Base-by-base conservation (phyloP, 176 grass and related monocot genomes). In the Poa annua region DNA sequence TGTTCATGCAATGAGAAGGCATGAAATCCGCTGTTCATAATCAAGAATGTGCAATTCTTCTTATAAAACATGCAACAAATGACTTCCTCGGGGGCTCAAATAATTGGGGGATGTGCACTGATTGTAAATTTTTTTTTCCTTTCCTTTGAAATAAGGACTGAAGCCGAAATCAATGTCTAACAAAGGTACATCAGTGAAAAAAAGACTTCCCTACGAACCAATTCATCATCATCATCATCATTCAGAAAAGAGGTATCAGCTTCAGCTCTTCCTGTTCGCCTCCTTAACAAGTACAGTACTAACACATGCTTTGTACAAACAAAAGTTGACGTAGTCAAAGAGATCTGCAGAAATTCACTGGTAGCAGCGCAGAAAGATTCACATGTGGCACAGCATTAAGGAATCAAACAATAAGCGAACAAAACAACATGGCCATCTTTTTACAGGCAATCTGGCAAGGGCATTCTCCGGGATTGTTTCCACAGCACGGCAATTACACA, bases 401-500 rank as follows among this genome's bases (percentile, higher is more conserved):
- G 20, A 78, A 78, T 56, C 71, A 9, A 64, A 34, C 26, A 64
- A 48, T 76, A 16, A 86, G 49, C 25, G 26, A 82, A 63, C 25
- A 38, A 36, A 89, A 13, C 9, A 75, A 82, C 25, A 82, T 73
- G 36, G 29, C 5, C n/a, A 11, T 54, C 64, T 79, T 83, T 34
- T 78, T 76, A 74, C 65, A 90, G 83, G 56, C 72, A 47, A 82
- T 62, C 42, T 55, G 7, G 15, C 56, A 79, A 39, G 52, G 11
- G 57, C 66, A 79, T 59, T 70, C 36, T 74, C 44, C 20, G 57
- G 59, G 66, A 66, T 38, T 48, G 74, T 74, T 83, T 56, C 57
- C 8, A 29, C 45, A 51, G 53, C 62, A 70, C 48, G 25, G 48
- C 35, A 33, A 41, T 81, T 74, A 94, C 64, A 94, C 92, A 0